A percentile compares a stretch with the other conserved stretches of the same genome.
Conservation (phyloP, 1,284 basidiomycete genomes). For the Fomitiporia mediterranea region DNA sequence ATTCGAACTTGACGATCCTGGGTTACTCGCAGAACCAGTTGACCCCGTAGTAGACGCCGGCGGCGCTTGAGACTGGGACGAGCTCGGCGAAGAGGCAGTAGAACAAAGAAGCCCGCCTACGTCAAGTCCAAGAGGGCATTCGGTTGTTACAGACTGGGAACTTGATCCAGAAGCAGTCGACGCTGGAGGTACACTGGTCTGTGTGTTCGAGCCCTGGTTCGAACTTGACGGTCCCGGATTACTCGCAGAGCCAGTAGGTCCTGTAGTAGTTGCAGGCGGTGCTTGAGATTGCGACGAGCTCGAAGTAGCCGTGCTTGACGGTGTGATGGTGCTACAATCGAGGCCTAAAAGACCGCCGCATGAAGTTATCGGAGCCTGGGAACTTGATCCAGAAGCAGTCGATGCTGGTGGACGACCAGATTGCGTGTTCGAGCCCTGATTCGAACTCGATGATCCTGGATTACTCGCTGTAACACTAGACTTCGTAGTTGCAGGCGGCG, state of each 20-base stretch:
- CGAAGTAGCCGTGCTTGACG: background rate
- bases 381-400: background rate
- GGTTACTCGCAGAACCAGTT: too few species aligned
- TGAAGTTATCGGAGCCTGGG: slow-evolving; percentile 1
- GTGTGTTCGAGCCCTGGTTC: too few species aligned
- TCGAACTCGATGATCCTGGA: too few species aligned
- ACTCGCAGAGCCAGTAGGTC: background rate
- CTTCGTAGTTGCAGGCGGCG: background rate
- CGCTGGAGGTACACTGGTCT: background rate
- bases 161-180: background rate
- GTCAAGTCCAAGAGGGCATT: too few species aligned
- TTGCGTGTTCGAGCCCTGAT: too few species aligned
- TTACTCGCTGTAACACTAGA: background rate
- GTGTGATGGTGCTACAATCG: background rate
- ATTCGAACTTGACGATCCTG: too few species aligned
- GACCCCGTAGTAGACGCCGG: background rate
- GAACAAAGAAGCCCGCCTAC: too few species aligned
- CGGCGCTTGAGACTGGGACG: background rate
- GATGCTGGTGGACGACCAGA: background rate
- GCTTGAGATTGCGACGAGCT: background rate
- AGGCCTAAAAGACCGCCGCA: background rate
- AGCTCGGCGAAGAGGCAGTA: too few species aligned
- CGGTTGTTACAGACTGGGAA: too few species aligned
- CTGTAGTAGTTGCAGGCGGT: background rate
- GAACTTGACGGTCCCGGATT: too few species aligned